These are phyloP conservation scores for Exophiala mesophila DNA, from an alignment of 2,329 filamentous ascomycete species.

Conservation along the genomic window DNA sequence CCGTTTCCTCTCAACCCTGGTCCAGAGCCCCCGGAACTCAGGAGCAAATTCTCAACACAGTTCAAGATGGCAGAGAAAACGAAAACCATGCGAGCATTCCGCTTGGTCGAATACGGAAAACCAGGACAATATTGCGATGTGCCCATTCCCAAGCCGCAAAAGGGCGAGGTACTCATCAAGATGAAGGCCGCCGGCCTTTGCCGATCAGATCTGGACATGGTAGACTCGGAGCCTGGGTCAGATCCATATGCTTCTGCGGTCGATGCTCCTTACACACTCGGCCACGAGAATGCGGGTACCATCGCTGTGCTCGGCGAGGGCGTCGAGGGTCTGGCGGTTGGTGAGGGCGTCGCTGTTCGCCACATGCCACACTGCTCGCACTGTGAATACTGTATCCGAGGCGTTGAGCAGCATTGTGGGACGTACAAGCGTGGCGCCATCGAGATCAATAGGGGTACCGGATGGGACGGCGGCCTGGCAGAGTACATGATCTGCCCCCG, in stretches of 20 bases:
- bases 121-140: conserved; percentile 19
- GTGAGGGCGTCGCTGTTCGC: conserved; percentile 18
- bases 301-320: conserved; percentile 12
- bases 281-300: conserved; percentile 19
- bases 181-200: conserved; percentile 27
- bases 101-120: conserved; percentile 11
- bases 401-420: conserved; percentile 15
- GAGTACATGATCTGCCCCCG: conserved; percentile 19
- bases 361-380: conserved; percentile 20
- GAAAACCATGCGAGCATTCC: conserved; percentile 15
- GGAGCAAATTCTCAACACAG: too few species aligned
- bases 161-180: conserved; percentile 23
- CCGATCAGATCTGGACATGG: conserved; percentile 26
- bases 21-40: too few species aligned
- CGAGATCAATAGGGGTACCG: conserved; percentile 14
- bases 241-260: conserved; percentile 15
- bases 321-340: conserved; percentile 18
- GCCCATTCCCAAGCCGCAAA: conserved; percentile 13
- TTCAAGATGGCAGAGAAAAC: conserved; percentile 1
- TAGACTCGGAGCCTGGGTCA: conserved; percentile 12
- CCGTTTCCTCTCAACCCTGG: too few species aligned
- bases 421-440: conserved; percentile 14
- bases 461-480: conserved; percentile 17
- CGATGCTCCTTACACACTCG: conserved; percentile 43
- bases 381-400: conserved; percentile 18